phyloP scores from a whole-genome alignment of 225 moss, liverwort and hornwort genomes.

The Physcomitrium patens region DNA sequence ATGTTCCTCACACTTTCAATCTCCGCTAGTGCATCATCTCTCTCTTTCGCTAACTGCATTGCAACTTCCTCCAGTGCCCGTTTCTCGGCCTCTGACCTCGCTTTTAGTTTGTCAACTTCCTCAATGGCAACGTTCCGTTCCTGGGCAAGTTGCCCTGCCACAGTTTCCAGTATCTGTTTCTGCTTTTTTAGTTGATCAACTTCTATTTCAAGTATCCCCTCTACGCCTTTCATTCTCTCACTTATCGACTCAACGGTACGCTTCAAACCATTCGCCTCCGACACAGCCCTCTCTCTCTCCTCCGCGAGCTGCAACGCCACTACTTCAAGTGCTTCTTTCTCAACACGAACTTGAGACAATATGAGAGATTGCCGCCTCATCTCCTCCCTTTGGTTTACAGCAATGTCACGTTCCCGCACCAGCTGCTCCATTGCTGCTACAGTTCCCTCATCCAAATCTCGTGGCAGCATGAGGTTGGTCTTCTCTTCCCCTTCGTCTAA shows the following conservation, averaged over 20 bases:
- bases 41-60: conserved; percentile 65
- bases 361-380: too few species aligned
- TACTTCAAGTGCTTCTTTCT: conserved; percentile 12
- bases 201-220: conserved; percentile 76
- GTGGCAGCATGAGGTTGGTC: too few species aligned
- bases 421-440: not conserved
- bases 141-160: conserved; percentile 81
- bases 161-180: conserved; percentile 85
- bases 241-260: conserved; percentile 75
- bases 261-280: conserved; percentile 77
- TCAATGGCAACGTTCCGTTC: conserved; percentile 71
- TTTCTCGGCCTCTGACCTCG: conserved; percentile 48
- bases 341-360: too few species aligned
- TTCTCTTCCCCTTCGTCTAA: conserved; percentile 33
- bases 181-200: conserved; percentile 71
- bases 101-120: conserved; percentile 48
- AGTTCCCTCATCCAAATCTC: too few species aligned
- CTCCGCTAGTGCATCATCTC: conserved; percentile 71
- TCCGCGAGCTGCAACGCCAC: conserved; percentile 88
- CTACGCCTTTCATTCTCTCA: conserved; percentile 66
- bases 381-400: too few species aligned
- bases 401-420: too few species aligned
- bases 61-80: conserved; percentile 75
- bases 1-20: conserved; percentile 65
- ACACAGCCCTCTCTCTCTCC: conserved; percentile 76